Conservation (phyloP, 345 rosid genomes). For the Heritiera fomes region DNA sequence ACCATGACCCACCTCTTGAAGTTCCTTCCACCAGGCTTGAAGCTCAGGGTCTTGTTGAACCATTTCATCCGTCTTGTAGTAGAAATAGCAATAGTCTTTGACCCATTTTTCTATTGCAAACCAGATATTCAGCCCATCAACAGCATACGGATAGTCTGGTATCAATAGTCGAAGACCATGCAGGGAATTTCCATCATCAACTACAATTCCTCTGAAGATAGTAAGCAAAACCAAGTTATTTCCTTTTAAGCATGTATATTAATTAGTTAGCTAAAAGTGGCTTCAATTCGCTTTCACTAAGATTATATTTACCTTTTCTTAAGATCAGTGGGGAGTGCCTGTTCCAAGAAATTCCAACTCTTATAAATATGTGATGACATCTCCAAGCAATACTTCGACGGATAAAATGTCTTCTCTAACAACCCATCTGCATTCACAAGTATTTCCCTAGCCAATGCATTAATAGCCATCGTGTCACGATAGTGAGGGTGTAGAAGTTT, state of each 20-base stretch:
- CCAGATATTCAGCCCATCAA: slow-evolving; percentile 86
- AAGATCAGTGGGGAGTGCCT: slow-evolving; percentile 60
- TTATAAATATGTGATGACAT: slow-evolving; percentile 49
- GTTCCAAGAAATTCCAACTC: slow-evolving; percentile 60
- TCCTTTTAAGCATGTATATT: not conserved
- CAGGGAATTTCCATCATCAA: slow-evolving; percentile 41
- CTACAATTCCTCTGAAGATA: slow-evolving; percentile 63
- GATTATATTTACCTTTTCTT: slow-evolving; percentile 11
- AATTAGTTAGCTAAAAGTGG: no score
- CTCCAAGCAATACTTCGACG: slow-evolving; percentile 46
- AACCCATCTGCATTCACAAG: slow-evolving; percentile 71
- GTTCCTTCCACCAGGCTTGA: slow-evolving; percentile 80
- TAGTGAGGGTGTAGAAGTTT: slow-evolving; percentile 89
- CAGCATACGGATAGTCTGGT: slow-evolving; percentile 78
- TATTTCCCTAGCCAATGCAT: slow-evolving; percentile 75
- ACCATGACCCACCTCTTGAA: slow-evolving; percentile 69
- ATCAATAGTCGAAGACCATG: slow-evolving; percentile 65
- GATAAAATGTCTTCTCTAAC: slow-evolving; percentile 47
- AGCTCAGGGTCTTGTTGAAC: slow-evolving; percentile 54
- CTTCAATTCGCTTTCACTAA: not conserved
- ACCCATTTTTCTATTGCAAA: slow-evolving; percentile 76
- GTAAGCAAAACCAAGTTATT: not conserved
- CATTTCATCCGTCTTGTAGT: slow-evolving; percentile 51
- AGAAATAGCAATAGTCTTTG: slow-evolving; percentile 56
- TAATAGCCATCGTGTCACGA: slow-evolving; percentile 86